phyloP scores from a whole-genome alignment of 768 basidiomycete genomes.

The Agrocybe chaxingu region DNA sequence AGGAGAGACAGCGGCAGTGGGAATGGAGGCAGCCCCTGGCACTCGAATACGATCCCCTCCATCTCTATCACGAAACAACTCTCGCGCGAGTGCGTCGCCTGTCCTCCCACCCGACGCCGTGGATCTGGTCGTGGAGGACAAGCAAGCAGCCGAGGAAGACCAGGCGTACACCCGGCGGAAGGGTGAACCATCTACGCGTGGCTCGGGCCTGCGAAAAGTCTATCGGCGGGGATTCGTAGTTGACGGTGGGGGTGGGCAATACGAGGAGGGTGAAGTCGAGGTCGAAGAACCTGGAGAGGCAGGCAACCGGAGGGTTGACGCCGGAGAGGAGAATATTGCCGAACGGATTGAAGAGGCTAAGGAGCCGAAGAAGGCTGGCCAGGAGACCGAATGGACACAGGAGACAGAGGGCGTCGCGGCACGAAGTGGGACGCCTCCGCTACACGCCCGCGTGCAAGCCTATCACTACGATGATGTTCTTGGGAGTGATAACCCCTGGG shows the following conservation, averaged over 20 bases:
- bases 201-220: slow-evolving; percentile 45
- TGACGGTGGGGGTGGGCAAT: slow-evolving; percentile 29
- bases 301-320: slow-evolving; percentile 30
- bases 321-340: slow-evolving; percentile 35
- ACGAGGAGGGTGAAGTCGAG: slow-evolving; percentile 38
- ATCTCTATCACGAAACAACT: slow-evolving; percentile 28
- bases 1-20: slow-evolving; percentile 19
- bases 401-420: slow-evolving; percentile 28
- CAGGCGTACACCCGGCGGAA: slow-evolving; percentile 51
- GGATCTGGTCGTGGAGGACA: slow-evolving; percentile 81
- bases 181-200: slow-evolving; percentile 54
- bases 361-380: slow-evolving; percentile 19
- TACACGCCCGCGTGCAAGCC: slow-evolving; percentile 34
- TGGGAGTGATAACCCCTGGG: slow-evolving; percentile 60
- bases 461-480: slow-evolving; percentile 31
- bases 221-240: slow-evolving; percentile 48
- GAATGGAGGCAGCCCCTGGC: slow-evolving; percentile 4
- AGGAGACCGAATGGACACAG: slow-evolving; percentile 13
- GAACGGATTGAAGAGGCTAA: slow-evolving; percentile 32
- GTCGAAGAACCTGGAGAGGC: slow-evolving; percentile 25
- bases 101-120: slow-evolving; percentile 72
- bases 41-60: slow-evolving; percentile 27
- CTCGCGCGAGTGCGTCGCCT: slow-evolving; percentile 22
- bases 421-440: slow-evolving; percentile 40
- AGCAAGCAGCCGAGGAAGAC: slow-evolving; percentile 49